phyloP scores from a whole-genome alignment of 805 yeast species.

The Blastobotrys terrestris region DNA sequence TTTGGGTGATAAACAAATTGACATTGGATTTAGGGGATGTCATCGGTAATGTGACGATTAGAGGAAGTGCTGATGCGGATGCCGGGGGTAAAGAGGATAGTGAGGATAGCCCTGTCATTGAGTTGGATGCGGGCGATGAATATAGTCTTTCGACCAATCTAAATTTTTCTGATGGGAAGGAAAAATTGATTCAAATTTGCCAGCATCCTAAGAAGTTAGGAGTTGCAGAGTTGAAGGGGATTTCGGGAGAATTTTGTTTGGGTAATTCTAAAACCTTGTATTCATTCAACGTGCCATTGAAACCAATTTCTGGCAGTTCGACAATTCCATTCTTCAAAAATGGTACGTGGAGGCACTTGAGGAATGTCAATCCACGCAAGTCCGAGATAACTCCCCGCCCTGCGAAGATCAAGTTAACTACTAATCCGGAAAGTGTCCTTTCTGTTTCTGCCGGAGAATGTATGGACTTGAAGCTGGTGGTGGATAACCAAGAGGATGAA shows the following conservation, averaged over 20 bases:
- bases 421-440: slow-evolving; percentile 13
- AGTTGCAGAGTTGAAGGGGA: background rate
- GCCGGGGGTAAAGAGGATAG: background rate
- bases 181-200: background rate
- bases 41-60: slow-evolving; percentile 7
- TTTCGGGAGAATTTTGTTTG: background rate
- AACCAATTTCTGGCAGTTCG: background rate
- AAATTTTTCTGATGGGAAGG: background rate
- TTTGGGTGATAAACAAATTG: slow-evolving; percentile 7
- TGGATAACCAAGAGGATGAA: slow-evolving; percentile 26
- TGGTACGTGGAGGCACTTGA: background rate
- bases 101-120: background rate
- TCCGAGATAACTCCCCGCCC: slow-evolving; percentile 25
- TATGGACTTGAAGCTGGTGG: slow-evolving; percentile 11
- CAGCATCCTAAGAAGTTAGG: background rate
- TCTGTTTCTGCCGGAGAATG: slow-evolving; percentile 25
- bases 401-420: slow-evolving; percentile 20
- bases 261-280: background rate
- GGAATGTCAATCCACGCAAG: background rate
- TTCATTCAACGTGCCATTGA: background rate
- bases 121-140: background rate
- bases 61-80: no score
- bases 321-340: background rate
- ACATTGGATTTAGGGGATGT: slow-evolving; percentile 10
- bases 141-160: background rate